Evolutionary conservation across 169 alveolate genomes (phyloP).

Genomic region (Eimeria maxima): DNA sequence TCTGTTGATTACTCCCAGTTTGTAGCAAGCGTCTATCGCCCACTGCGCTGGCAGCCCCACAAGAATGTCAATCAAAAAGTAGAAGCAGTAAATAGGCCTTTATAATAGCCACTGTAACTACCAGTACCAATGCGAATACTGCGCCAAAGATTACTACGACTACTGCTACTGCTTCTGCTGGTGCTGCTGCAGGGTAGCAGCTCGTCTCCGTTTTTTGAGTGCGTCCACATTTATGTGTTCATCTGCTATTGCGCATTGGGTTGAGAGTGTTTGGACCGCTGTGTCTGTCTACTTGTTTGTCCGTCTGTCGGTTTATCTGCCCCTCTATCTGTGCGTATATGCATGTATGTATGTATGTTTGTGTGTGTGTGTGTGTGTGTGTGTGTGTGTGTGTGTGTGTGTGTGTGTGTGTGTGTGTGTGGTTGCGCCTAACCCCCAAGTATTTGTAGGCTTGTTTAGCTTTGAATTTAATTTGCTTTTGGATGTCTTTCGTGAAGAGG

Average conservation of each 20-base stretch:
- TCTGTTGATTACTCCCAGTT: no score
- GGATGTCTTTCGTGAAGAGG: slow-evolving; percentile 16
- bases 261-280: neutral
- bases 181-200: neutral
- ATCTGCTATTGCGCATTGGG: neutral
- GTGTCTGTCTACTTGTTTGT: neutral
- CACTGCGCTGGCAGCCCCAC: neutral
- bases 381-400: neutral
- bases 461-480: neutral
- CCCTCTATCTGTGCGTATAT: neutral
- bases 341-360: neutral
- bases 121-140: neutral
- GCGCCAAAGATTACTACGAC: neutral
- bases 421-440: no score
- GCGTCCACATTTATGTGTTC: neutral
- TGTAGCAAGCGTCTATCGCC: neutral
- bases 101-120: no score
- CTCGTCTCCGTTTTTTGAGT: neutral
- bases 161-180: neutral
- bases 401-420: no score
- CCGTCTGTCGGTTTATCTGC: neutral
- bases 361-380: no score
- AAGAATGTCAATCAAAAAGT: neutral
- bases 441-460: neutral
- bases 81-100: neutral